phyloP scores from a whole-genome alignment of 2,329 filamentous ascomycete species.

The Aspergillus aculeatinus region DNA sequence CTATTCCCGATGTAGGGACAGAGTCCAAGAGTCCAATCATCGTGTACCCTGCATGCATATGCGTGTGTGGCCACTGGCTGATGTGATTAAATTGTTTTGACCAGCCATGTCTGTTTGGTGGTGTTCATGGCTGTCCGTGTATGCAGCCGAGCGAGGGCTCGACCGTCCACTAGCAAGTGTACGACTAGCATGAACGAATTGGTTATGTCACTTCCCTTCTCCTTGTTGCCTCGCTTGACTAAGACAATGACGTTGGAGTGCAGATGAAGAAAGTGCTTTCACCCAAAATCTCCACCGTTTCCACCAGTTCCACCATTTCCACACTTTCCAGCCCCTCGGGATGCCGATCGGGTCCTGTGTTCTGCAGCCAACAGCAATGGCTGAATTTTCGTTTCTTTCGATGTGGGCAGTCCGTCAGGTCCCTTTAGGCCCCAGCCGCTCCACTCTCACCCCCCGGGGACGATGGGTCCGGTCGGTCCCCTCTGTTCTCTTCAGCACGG shows the following conservation, averaged over 20 bases:
- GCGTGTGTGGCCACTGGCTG: background rate
- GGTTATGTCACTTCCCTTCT: background rate
- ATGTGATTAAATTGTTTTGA: background rate
- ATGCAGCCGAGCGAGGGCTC: background rate
- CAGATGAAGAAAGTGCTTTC: background rate
- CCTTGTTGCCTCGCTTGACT: background rate
- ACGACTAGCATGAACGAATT: background rate
- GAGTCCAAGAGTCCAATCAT: background rate
- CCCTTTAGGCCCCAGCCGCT: background rate
- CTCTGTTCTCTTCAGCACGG: background rate
- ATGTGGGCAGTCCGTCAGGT: too few relatives aligned
- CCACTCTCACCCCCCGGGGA: slow-evolving; percentile 1
- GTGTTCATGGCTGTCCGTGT: background rate
- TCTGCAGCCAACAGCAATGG: background rate
- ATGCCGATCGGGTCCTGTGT: slow-evolving; percentile 5
- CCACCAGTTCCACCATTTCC: background rate
- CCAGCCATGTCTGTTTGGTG: background rate
- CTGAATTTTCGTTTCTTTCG: background rate
- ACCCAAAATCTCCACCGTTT: too few relatives aligned
- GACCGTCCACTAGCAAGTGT: background rate
- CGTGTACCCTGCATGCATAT: background rate
- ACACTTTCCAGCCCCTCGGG: background rate
- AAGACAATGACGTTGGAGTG: background rate
- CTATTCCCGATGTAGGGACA: background rate
- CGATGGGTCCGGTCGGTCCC: background rate